phyloP scores from a whole-genome alignment of 768 basidiomycete species.

The Fomitopsis pulvina region DNA sequence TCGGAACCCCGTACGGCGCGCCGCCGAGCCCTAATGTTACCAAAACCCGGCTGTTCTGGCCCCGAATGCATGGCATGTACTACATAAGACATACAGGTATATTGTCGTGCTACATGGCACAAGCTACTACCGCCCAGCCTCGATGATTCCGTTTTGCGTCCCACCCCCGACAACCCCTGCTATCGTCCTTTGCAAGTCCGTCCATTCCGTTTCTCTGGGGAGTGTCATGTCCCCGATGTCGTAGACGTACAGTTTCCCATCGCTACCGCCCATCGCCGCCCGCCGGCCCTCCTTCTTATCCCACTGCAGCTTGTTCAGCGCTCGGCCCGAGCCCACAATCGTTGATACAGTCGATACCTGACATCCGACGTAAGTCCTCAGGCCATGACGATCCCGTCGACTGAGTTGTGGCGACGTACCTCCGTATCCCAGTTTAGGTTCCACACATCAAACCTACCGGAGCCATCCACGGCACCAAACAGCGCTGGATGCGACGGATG shows the following conservation, averaged over 20 bases:
- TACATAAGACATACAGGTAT: background rate
- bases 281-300: constrained; percentile 89
- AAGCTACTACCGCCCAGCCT: background rate
- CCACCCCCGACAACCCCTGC: constrained; percentile 55
- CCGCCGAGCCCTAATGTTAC: background rate
- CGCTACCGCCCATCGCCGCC: constrained; percentile 85
- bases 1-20: constrained; percentile 1
- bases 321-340: constrained; percentile 67
- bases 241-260: constrained; percentile 90
- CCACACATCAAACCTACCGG: constrained; percentile 95
- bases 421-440: constrained; percentile 96
- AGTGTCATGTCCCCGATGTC: constrained; percentile 90
- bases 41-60: no score
- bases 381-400: background rate
- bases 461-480: constrained; percentile 91
- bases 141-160: constrained; percentile 25
- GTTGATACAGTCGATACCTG: constrained; percentile 93
- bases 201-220: constrained; percentile 90
- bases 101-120: background rate
- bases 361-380: background rate
- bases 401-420: constrained; percentile 40
- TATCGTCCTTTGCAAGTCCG: constrained; percentile 83
- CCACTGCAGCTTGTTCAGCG: constrained; percentile 95
- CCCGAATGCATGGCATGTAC: no score
- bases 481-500: constrained; percentile 92